A percentile compares a stretch with the other conserved stretches of the same genome.
Conservation (phyloP, 108 stramenopile genomes). For the Ochromonas danica region DNA sequence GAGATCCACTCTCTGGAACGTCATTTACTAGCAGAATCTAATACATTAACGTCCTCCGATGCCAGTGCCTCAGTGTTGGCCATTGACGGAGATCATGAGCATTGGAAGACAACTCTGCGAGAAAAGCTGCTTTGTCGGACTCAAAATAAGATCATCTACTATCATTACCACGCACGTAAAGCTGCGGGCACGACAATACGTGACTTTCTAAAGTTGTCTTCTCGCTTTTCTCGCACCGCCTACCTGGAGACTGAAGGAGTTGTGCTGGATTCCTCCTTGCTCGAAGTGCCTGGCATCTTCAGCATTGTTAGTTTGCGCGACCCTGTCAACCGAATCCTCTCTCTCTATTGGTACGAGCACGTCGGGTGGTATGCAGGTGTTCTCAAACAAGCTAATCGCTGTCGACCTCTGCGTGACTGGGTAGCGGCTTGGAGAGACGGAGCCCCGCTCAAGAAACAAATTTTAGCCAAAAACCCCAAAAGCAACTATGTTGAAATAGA, state of each 20-base stretch:
- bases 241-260: slow-evolving; percentile 32
- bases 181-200: slow-evolving; percentile 36
- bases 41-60: too few relatives aligned
- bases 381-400: background rate
- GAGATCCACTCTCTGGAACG: too few relatives aligned
- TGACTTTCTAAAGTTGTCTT: background rate
- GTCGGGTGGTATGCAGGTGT: slow-evolving; percentile 36
- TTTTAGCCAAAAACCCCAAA: background rate
- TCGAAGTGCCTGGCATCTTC: background rate
- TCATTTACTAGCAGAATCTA: too few relatives aligned
- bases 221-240: background rate
- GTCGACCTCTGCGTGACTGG: slow-evolving; percentile 9
- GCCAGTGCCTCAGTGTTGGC: too few relatives aligned
- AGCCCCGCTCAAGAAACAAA: background rate
- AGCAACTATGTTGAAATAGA: slow-evolving; percentile 36
- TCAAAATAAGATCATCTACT: background rate
- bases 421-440: slow-evolving; percentile 21
- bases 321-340: slow-evolving; percentile 21
- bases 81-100: too few relatives aligned
- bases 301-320: slow-evolving; percentile 11
- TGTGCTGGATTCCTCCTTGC: background rate
- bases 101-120: background rate
- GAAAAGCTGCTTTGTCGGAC: background rate
- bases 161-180: slow-evolving; percentile 37
- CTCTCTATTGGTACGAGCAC: slow-evolving; percentile 42